phyloP scores from a whole-genome alignment of 2,329 filamentous ascomycete genomes.

The Metarhizium robertsii region DNA sequence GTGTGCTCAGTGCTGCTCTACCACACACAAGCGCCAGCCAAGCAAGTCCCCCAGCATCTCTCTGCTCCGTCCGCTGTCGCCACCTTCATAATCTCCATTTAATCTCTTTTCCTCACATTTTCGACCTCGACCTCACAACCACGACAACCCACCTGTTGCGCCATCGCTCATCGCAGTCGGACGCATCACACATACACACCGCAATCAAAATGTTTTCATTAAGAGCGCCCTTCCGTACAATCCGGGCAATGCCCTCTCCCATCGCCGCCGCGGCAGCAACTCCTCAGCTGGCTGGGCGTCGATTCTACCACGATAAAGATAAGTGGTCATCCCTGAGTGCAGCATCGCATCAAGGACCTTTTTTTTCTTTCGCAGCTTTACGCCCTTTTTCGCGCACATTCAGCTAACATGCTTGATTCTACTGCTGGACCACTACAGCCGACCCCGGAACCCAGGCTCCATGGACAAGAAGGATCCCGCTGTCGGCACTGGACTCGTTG shows the following conservation, averaged over 20 bases:
- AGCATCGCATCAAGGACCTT: not conserved
- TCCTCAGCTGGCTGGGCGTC: slow-evolving; percentile 26
- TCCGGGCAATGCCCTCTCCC: slow-evolving; percentile 9
- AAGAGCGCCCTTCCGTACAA: slow-evolving; percentile 8
- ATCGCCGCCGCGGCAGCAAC: slow-evolving; percentile 6
- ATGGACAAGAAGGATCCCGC: slow-evolving; percentile 66
- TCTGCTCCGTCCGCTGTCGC: slow-evolving; percentile 2
- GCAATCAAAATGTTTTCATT: slow-evolving; percentile 9
- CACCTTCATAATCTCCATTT: not conserved
- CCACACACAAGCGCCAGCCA: not conserved
- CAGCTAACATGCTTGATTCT: slow-evolving; percentile 6
- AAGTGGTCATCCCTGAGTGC: not conserved
- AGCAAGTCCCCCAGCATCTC: not conserved
- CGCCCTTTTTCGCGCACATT: not conserved
- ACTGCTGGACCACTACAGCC: slow-evolving; percentile 40
- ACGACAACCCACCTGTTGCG: not conserved
- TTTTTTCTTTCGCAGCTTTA: not conserved
- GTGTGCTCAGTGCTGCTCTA: not conserved
- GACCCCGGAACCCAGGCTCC: slow-evolving; percentile 46
- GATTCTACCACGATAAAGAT: slow-evolving; percentile 41
- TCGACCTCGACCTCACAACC: not conserved
- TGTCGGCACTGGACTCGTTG: slow-evolving; percentile 86
- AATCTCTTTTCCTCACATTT: not conserved
- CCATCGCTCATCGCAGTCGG: not conserved
- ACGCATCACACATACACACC: not conserved